Percentiles rank a stretch among this genome's conserved stretches.
Evolutionary conservation across 768 basidiomycete species (phyloP).

Genomic region (Suillus discolor): DNA sequence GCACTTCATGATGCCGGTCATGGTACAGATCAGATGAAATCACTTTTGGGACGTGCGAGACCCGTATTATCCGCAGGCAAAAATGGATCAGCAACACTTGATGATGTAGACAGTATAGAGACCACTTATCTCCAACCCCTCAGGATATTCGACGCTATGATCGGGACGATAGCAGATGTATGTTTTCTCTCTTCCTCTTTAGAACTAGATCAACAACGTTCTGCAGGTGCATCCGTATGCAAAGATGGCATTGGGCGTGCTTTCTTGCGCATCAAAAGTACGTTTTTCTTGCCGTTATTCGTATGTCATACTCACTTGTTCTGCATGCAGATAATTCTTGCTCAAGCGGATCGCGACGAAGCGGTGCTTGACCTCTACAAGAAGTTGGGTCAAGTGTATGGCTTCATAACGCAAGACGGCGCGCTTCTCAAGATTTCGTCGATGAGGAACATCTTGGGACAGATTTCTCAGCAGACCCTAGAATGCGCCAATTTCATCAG

Average conservation of each 20-base stretch:
- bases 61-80: no score
- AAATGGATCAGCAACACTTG: no score
- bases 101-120: no score
- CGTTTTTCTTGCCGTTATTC: background rate
- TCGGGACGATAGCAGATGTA: background rate
- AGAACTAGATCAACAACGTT: background rate
- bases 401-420: conserved; percentile 3
- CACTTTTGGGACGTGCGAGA: no score
- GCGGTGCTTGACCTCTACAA: background rate
- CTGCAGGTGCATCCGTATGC: conserved; percentile 10
- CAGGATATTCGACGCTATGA: background rate
- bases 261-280: conserved; percentile 2
- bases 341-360: conserved; percentile 4
- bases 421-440: background rate
- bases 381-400: conserved; percentile 5
- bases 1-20: no score
- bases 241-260: background rate
- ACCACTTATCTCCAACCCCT: no score
- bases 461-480: conserved; percentile 4
- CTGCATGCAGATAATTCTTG: background rate
- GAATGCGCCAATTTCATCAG: conserved; percentile 12
- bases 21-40: no score
- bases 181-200: background rate
- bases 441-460: conserved; percentile 1
- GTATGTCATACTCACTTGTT: no score